These are phyloP conservation scores for Bremia lactucae DNA, from an alignment of 352 stramenopile species.

Conservation along the genomic window DNA sequence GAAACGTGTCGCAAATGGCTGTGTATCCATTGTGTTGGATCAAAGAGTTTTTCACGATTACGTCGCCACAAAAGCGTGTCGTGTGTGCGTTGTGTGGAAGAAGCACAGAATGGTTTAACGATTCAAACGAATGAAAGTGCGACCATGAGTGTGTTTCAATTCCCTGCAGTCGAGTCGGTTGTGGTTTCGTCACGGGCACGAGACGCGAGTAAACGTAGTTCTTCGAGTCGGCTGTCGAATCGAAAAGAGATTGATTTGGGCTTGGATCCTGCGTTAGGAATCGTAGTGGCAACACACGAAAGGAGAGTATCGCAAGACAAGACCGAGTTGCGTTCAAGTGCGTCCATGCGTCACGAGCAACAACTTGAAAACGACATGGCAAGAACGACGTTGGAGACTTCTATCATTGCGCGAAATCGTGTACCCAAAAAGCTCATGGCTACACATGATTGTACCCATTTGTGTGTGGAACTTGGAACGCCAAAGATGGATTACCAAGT, in stretches of 20 bases:
- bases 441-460: neutral
- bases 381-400: too few relatives aligned
- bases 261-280: conserved; percentile 17
- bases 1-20: conserved; percentile 40
- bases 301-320: too few relatives aligned
- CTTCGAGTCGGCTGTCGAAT: conserved; percentile 2
- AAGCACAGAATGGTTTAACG: neutral
- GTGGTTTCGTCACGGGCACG: neutral
- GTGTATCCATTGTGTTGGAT: conserved; percentile 61
- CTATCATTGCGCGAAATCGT: too few relatives aligned
- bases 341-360: too few relatives aligned
- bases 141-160: conserved; percentile 18
- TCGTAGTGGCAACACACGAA: too few relatives aligned
- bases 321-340: too few relatives aligned
- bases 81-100: conserved; percentile 35
- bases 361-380: too few relatives aligned
- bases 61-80: conserved; percentile 58
- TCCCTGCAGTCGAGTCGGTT: conserved; percentile 15
- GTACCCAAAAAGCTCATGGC: too few relatives aligned
- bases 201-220: conserved; percentile 2
- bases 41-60: conserved; percentile 30
- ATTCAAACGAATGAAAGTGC: neutral
- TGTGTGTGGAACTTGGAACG: conserved; percentile 49
- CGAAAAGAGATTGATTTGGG: conserved; percentile 19
- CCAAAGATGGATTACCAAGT: conserved; percentile 52